A percentile compares a stretch with the other conserved stretches of the same genome.
These are phyloP conservation scores for Penicillium sp. DNA, from an alignment of 2,329 filamentous ascomycete species.

Conservation along the genomic window DNA sequence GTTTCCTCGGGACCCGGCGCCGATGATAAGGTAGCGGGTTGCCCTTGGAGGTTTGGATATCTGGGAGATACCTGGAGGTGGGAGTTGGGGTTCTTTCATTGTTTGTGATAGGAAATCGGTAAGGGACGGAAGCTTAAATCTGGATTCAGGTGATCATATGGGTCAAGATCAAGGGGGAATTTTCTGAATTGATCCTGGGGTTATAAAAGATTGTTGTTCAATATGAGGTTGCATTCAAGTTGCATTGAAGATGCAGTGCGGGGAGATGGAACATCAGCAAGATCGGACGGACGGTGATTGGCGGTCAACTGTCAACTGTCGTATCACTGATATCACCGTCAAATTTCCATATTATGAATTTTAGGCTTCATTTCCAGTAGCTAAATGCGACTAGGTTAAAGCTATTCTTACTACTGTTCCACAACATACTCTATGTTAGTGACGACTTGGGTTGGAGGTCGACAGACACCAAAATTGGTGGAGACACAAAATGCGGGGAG, in stretches of 20 bases:
- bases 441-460: no score
- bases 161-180: no score
- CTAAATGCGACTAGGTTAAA: neutral
- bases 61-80: neutral
- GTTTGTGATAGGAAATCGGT: neutral
- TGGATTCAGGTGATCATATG: neutral
- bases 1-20: conserved; percentile 76
- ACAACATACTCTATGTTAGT: no score
- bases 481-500: no score
- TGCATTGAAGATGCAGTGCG: conserved; percentile 3
- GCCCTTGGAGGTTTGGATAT: neutral
- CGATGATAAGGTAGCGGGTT: conserved; percentile 73
- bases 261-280: conserved; percentile 14
- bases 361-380: neutral
- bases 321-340: no score
- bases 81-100: conserved; percentile 25
- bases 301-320: neutral
- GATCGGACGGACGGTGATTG: conserved; percentile 7
- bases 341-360: neutral
- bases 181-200: neutral
- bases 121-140: neutral
- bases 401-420: no score
- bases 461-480: no score
- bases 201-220: neutral
- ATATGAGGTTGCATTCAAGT: neutral